Base-by-base conservation (phyloP, 192 early-diverging fungal genomes). In the Backusella macrospora region DNA sequence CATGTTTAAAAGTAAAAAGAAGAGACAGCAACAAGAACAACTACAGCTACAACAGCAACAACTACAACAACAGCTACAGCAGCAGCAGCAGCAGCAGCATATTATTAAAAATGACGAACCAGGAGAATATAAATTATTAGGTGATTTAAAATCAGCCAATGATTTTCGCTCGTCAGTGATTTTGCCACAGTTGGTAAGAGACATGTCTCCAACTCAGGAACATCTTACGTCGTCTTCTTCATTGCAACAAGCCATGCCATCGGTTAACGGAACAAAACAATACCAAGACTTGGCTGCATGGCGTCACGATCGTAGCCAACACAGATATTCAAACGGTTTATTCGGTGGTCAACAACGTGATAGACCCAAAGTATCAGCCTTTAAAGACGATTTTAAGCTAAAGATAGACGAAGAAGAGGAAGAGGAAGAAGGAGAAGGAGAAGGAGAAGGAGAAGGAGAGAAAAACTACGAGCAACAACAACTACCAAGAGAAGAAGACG, bases 301-400 rank as follows among this genome's bases (percentile, higher is more conserved):
- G 74, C 62, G 74, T 29, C 38, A 68, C n/a, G 43, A 65, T 21
- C 67, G 74, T 12, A 76, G 45, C 16, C 68, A 76, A 70, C 23
- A 47, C 10, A 52, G 68, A 62, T 76, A 70, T 40, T 76, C 74
- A 5, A 76, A 76, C 43, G 62, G 62, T 47, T 44, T 76, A 13
- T 76, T 76, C 15, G 74, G 74, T 69, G 74, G 74, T 42, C 70
- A 76, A 62, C 74, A 76, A 23, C 49, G 74, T 38, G 70, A 64
- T 14, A 67, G 37, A 21, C 75, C 62, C n/a, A 64, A 76, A 62
- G 34, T 38, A 62, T 10, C 71, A 34, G 21, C 67, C 14, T n/a
- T 59, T 37, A 38, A 37, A 34, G 29, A 34, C 29, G 29, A 2
- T 34, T 2, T 2, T 34, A 34, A 34, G 2, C 29, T 1, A 34